Evolutionary conservation across 192 early-diverging fungal genomes (phyloP).

Genomic region (Gigaspora rosea): DNA sequence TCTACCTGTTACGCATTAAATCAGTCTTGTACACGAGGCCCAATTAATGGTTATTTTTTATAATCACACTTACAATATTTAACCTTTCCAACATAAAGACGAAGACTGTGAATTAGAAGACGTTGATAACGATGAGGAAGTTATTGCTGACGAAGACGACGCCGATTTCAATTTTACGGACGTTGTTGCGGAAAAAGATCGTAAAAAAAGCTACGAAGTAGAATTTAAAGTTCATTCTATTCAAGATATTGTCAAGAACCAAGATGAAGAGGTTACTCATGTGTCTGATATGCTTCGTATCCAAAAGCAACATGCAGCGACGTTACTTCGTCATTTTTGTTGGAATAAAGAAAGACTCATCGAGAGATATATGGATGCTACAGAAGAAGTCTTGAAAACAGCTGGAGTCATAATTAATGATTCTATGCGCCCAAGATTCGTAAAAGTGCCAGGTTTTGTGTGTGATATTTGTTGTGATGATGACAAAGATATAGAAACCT

Average conservation of each 20-base stretch:
- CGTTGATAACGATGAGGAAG: conserved; percentile 14
- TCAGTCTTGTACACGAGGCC: not conserved
- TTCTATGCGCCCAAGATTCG: conserved; percentile 38
- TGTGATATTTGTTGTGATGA: conserved; percentile 94
- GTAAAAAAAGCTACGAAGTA: conserved; percentile 70
- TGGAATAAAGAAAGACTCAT: conserved; percentile 89
- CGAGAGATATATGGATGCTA: conserved; percentile 75
- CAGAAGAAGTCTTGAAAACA: conserved; percentile 55
- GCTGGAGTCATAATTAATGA: conserved; percentile 75
- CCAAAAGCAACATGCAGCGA: conserved; percentile 65
- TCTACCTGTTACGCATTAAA: no score
- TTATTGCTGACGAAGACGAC: conserved; percentile 44
- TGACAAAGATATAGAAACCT: conserved; percentile 54
- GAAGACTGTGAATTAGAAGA: not conserved
- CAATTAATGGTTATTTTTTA: not conserved
- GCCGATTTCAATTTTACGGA: conserved; percentile 60
- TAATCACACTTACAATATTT: not conserved
- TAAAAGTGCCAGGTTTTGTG: conserved; percentile 56
- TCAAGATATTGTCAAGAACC: conserved; percentile 60
- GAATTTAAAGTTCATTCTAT: conserved; percentile 70
- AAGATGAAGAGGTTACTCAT: conserved; percentile 67
- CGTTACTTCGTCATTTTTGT: conserved; percentile 73
- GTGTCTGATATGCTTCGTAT: conserved; percentile 76
- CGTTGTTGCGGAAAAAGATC: conserved; percentile 59
- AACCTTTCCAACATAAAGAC: not conserved